Percentiles rank a stretch among this genome's conserved stretches.
These are phyloP conservation scores for Sparassis latifolia DNA, from an alignment of 1,284 basidiomycete genomes.

Conservation along the genomic window DNA sequence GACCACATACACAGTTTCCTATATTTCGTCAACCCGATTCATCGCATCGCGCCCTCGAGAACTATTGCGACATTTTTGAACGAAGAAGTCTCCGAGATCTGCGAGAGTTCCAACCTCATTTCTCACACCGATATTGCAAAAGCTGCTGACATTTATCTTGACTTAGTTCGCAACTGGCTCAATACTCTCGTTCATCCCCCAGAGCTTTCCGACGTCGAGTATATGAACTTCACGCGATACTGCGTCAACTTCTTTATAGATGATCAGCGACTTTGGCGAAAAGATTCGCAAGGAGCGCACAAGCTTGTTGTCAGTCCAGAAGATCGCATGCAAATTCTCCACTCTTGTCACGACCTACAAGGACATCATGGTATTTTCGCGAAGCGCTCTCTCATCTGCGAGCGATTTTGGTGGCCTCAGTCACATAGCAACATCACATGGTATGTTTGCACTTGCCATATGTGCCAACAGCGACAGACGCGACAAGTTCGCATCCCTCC, in stretches of 20 bases:
- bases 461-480: constrained; percentile 25
- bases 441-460: constrained; percentile 27
- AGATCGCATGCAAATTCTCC: constrained; percentile 2
- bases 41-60: not conserved
- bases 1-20: not conserved
- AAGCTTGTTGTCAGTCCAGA: constrained; percentile 3
- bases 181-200: not conserved
- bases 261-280: constrained; percentile 1
- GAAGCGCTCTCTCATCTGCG: not conserved
- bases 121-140: not conserved
- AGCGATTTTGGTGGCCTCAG: constrained; percentile 22
- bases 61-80: not conserved
- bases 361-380: constrained; percentile 17
- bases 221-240: not conserved
- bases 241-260: constrained; percentile 3
- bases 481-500: constrained; percentile 26
- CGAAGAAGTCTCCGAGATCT: not conserved
- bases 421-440: constrained; percentile 12
- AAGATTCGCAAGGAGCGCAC: constrained; percentile 2
- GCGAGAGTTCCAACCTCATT: not conserved
- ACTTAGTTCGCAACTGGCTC: not conserved
- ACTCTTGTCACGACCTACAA: constrained; percentile 11
- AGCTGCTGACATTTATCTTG: not conserved
- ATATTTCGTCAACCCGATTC: not conserved
- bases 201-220: not conserved